These are phyloP conservation scores for Gnomoniopsis sp. DNA, from an alignment of 2,329 filamentous ascomycete species.

Conservation along the genomic window DNA sequence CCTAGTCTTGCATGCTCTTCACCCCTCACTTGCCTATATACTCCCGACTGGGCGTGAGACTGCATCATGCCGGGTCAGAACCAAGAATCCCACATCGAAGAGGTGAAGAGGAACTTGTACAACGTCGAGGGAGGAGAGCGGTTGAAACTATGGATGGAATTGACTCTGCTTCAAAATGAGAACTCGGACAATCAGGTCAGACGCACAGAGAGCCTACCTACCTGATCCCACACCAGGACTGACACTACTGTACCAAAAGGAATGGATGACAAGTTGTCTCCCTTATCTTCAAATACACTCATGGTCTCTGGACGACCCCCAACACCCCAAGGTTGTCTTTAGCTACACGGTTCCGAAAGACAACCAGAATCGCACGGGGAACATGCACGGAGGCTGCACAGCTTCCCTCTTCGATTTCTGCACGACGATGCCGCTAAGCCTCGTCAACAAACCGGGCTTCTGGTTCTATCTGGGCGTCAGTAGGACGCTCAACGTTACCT, in stretches of 20 bases:
- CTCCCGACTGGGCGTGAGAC: not conserved
- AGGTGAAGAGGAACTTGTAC: not conserved
- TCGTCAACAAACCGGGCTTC: slow-evolving; percentile 55
- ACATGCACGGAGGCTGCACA: slow-evolving; percentile 60
- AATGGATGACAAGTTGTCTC: slow-evolving; percentile 5
- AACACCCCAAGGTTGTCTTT: slow-evolving; percentile 11
- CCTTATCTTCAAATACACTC: slow-evolving; percentile 13
- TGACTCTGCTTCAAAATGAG: not conserved
- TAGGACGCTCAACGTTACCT: slow-evolving; percentile 64
- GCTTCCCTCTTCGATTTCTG: slow-evolving; percentile 66
- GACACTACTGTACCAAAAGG: not conserved
- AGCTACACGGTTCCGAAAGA: slow-evolving; percentile 43
- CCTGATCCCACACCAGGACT: not conserved
- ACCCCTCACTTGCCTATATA: not conserved
- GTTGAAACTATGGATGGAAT: slow-evolving; percentile 14
- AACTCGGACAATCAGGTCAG: slow-evolving; percentile 15
- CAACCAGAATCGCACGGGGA: slow-evolving; percentile 52
- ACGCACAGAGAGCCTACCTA: too few relatives aligned
- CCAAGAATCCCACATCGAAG: not conserved
- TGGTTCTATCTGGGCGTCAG: slow-evolving; percentile 63
- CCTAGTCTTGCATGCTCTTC: not conserved
- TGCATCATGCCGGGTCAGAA: not conserved
- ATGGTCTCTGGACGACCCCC: slow-evolving; percentile 13
- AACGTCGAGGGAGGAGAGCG: slow-evolving; percentile 16
- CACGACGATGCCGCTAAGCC: slow-evolving; percentile 56